Evolutionary conservation across 768 basidiomycete genomes (phyloP).

Genomic region (Termitomyces sp.): DNA sequence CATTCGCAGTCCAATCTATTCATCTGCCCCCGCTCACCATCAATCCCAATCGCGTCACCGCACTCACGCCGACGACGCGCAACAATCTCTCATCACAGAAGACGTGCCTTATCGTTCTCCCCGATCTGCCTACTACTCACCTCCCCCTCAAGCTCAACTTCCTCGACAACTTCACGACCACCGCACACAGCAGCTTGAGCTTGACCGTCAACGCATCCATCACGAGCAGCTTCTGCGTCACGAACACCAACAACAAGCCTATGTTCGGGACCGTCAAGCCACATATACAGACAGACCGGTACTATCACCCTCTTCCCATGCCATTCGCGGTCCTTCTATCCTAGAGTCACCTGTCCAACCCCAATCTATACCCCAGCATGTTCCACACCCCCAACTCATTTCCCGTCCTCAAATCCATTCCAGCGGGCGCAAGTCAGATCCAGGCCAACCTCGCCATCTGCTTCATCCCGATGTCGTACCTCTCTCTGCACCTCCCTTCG

Average conservation of each 20-base stretch:
- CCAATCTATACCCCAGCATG: conserved; percentile 8
- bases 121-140: conserved; percentile 9
- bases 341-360: conserved; percentile 6
- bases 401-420: conserved; percentile 4
- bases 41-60: conserved; percentile 8
- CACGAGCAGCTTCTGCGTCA: conserved; percentile 19
- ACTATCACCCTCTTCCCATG: conserved; percentile 6
- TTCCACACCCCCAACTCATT: conserved; percentile 4
- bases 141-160: conserved; percentile 4
- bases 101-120: conserved; percentile 13
- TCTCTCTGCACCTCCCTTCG: conserved; percentile 6
- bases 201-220: conserved; percentile 20
- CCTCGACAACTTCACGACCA: conserved; percentile 15
- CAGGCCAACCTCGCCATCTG: conserved; percentile 13
- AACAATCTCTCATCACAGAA: background rate
- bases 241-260: conserved; percentile 16
- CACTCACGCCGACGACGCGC: conserved; percentile 11
- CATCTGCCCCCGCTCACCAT: conserved; percentile 7
- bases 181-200: conserved; percentile 18
- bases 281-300: conserved; percentile 4
- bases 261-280: conserved; percentile 21
- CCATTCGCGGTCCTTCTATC: conserved; percentile 4
- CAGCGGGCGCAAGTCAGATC: conserved; percentile 14
- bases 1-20: conserved; percentile 11
- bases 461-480: conserved; percentile 8